These are phyloP conservation scores for Xanthoconium purpureum DNA, from an alignment of 768 basidiomycete species.

Conservation along the genomic window DNA sequence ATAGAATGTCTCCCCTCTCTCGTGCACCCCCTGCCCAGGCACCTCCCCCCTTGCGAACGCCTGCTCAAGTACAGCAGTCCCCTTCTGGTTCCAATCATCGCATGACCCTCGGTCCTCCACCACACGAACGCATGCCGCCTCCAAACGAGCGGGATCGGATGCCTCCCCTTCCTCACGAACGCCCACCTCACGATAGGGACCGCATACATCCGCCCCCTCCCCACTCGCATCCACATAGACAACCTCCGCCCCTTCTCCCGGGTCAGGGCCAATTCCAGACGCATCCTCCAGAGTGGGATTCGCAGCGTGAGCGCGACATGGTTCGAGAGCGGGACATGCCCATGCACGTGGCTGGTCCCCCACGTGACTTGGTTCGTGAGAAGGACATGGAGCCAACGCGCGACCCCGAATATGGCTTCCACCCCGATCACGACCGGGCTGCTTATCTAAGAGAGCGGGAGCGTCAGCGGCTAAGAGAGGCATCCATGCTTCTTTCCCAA, in stretches of 20 bases:
- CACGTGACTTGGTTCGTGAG: slow-evolving; percentile 25
- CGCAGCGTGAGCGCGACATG: slow-evolving; percentile 26
- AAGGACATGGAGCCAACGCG: slow-evolving; percentile 24
- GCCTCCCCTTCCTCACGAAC: slow-evolving; percentile 22
- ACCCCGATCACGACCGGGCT: slow-evolving; percentile 20
- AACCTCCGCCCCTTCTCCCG: slow-evolving; percentile 19
- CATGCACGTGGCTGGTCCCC: slow-evolving; percentile 12
- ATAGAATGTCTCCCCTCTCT: slow-evolving; percentile 24
- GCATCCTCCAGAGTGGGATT: slow-evolving; percentile 29
- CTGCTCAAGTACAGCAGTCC: slow-evolving; percentile 20
- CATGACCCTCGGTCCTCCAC: slow-evolving; percentile 15
- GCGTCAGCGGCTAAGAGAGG: slow-evolving; percentile 19
- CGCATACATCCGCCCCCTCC: slow-evolving; percentile 29
- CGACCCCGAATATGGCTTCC: slow-evolving; percentile 25
- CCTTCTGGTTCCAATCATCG: slow-evolving; percentile 25
- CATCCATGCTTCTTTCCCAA: slow-evolving; percentile 17
- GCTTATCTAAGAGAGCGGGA: slow-evolving; percentile 26
- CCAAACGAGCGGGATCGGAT: slow-evolving; percentile 27
- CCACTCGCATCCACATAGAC: slow-evolving; percentile 20
- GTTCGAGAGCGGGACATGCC: slow-evolving; percentile 23
- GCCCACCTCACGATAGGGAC: slow-evolving; percentile 21
- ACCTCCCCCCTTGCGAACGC: slow-evolving; percentile 12
- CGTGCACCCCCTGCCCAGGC: slow-evolving; percentile 20
- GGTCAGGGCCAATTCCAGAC: slow-evolving; percentile 33
- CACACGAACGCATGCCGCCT: slow-evolving; percentile 24